Base-by-base conservation (phyloP, 129 eudicot species). In the Rutidosis leptorrhynchoides region DNA sequence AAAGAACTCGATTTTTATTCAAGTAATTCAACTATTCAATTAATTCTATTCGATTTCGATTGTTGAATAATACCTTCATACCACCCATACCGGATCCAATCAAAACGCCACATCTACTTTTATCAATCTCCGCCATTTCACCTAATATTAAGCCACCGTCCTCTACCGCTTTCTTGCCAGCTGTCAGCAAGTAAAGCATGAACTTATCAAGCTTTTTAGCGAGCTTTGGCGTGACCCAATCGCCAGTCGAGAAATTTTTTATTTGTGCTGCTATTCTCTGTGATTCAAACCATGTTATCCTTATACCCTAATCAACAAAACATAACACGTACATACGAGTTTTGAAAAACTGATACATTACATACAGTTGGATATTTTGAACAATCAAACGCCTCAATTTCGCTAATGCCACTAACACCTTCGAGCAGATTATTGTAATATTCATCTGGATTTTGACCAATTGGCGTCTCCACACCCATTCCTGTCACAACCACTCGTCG, bases 191-290 rank as follows among this genome's bases (percentile, higher is more conserved):
- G 84, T 90, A 90, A 7, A 90, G 90, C 89, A 84, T 86, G 71
- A 86, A 90, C 28, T 71, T 86, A 72, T 84, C 95, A 65, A 84
- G 79, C 67, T 90, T 77, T 62, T 80, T 90, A n/a, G 95, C 69
- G 56, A 86, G 87, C 80, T 90, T 90, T 3, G 95, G 97, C 12
- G 76, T 78, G 52, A 90, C 83, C 83, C 81, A 82, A 15, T 86
- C 91, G 6, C 84, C 91, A 0, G 92, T 54, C 0, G 89, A 80
- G 71, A 82, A 90, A 49, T 80, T 78, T 77, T 90, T 90, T 65
- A 90, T 90, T 69, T 86, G 95, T 73, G 89, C 97, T 23, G 97
- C 97, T 70, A 90, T 90, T 78, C 84, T 87, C 95, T 86, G 83
- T 37, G 32, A 15, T 68, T 64, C 1, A 52, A 70, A 77, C 68